These are phyloP conservation scores for Blastobotrys arbuscula DNA, from an alignment of 1,139 yeast species.

Conservation along the genomic window DNA sequence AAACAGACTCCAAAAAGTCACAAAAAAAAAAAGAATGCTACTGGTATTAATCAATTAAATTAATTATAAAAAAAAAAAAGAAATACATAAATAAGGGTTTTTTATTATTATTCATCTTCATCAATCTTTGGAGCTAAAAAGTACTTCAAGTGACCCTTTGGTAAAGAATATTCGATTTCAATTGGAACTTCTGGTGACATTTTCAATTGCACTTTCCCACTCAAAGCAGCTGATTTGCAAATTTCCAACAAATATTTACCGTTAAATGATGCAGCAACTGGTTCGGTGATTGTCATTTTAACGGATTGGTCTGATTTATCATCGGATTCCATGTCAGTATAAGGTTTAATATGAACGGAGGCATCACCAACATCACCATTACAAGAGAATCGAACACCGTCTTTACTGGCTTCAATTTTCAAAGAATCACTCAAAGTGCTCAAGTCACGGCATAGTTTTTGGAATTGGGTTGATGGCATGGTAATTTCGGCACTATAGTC, in stretches of 20 bases:
- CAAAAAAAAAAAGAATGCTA: too few relatives aligned
- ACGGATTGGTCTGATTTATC: constrained; percentile 56
- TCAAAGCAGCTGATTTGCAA: constrained; percentile 80
- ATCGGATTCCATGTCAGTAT: constrained; percentile 64
- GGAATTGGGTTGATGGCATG: constrained; percentile 84
- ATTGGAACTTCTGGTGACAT: constrained; percentile 93
- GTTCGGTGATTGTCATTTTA: constrained; percentile 72
- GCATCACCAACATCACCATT: constrained; percentile 95
- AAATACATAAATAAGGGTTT: background rate
- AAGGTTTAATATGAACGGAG: constrained; percentile 78
- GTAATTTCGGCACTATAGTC: constrained; percentile 82
- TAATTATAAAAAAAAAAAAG: background rate
- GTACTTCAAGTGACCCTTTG: constrained; percentile 91
- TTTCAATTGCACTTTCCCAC: constrained; percentile 72
- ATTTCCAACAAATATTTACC: constrained; percentile 85
- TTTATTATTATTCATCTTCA: constrained; percentile 54
- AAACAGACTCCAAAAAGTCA: too few relatives aligned
- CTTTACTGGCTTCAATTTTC: constrained; percentile 82
- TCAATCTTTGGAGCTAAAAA: constrained; percentile 97
- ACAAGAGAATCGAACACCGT: constrained; percentile 81
- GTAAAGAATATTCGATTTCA: constrained; percentile 83
- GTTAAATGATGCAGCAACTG: constrained; percentile 87
- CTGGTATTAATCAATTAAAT: too few relatives aligned
- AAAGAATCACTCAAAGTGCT: constrained; percentile 81
- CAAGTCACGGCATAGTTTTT: constrained; percentile 86